phyloP scores from a whole-genome alignment of 192 early-diverging fungal genomes.

The Gonapodya prolifera region DNA sequence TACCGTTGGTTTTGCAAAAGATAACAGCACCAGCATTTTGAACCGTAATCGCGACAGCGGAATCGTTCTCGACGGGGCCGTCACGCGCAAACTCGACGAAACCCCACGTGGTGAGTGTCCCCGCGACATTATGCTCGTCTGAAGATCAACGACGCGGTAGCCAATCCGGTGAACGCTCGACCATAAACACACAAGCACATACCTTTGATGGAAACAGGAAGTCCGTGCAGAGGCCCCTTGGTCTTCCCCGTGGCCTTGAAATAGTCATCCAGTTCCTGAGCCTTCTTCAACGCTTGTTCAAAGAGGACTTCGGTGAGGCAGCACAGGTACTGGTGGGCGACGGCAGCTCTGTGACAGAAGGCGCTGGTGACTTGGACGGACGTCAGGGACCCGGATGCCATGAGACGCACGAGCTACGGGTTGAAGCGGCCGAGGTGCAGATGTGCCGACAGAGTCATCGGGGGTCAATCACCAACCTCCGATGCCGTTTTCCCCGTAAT shows the following conservation, averaged over 20 bases:
- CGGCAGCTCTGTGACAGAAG: neutral
- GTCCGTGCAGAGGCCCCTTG: neutral
- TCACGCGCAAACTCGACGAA: neutral
- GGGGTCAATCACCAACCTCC: neutral
- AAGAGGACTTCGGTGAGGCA: neutral
- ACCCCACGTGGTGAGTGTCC: neutral
- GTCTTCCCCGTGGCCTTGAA: slow-evolving; percentile 3
- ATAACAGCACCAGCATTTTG: neutral
- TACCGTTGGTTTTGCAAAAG: neutral
- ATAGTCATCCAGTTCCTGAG: neutral
- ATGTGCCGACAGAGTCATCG: neutral
- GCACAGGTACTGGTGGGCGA: neutral
- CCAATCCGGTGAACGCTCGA: no score
- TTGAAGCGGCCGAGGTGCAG: neutral
- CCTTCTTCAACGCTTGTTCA: neutral
- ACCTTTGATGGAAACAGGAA: slow-evolving; percentile 1
- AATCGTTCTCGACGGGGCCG: neutral
- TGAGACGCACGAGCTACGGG: neutral
- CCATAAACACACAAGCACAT: neutral
- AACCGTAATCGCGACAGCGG: neutral
- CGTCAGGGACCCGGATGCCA: neutral
- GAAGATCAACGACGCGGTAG: no score
- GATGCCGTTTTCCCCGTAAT: neutral
- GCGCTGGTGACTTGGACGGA: neutral
- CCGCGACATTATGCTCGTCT: no score